phyloP scores from a whole-genome alignment of 1,284 basidiomycete species.

The Wallemia ichthyophaga region DNA sequence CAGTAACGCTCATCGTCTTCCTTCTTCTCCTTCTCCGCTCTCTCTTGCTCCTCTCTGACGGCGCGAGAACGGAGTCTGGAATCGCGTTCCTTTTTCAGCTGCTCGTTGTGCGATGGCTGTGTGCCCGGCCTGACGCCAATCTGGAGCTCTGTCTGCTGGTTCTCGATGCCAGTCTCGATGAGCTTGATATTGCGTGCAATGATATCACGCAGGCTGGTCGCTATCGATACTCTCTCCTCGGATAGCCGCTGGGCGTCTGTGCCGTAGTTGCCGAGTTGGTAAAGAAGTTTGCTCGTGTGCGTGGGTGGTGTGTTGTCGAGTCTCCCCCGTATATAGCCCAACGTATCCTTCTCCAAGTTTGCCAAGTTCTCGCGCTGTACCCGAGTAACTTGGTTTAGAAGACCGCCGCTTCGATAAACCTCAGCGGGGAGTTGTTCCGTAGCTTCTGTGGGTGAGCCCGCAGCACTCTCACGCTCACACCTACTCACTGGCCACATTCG shows the following conservation, averaged over 20 bases:
- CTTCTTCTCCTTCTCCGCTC: background rate
- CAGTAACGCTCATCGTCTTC: background rate
- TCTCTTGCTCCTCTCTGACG: background rate
- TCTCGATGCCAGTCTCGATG: background rate
- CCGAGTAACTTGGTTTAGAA: background rate
- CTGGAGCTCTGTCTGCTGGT: conserved; percentile 1
- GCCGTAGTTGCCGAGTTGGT: background rate
- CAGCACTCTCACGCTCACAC: too few species aligned
- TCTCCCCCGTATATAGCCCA: background rate
- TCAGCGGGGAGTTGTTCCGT: background rate
- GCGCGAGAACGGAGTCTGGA: background rate
- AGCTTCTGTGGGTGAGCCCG: too few species aligned
- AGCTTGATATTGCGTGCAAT: background rate
- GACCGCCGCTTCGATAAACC: background rate
- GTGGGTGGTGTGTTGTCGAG: too few species aligned
- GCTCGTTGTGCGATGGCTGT: background rate
- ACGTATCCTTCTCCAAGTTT: background rate
- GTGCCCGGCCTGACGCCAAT: background rate
- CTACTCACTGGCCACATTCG: background rate
- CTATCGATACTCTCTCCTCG: background rate
- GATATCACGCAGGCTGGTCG: background rate
- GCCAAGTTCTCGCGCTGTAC: too few species aligned
- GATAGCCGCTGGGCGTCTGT: background rate
- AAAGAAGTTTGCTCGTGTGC: background rate
- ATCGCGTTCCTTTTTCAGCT: background rate